These are phyloP conservation scores for Eucalyptus viminalis DNA, from an alignment of 345 rosid species.

Conservation along the genomic window DNA sequence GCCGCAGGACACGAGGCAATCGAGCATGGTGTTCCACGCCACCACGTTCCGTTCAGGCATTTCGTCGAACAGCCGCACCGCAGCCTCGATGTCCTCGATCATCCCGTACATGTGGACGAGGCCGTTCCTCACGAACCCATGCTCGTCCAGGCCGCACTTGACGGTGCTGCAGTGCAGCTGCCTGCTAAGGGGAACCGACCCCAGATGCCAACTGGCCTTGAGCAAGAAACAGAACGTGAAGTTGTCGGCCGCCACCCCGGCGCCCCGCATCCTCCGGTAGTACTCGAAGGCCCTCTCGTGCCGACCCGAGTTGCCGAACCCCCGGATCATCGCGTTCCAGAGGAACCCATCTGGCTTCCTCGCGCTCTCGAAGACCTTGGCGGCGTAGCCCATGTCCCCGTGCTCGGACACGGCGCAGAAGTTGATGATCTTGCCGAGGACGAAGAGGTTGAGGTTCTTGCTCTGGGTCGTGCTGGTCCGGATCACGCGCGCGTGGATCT, in stretches of 20 bases:
- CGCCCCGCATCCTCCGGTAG: conserved; percentile 11
- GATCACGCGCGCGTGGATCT: conserved; percentile 16
- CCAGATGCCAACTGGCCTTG: conserved; percentile 22
- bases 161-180: conserved; percentile 26
- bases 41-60: conserved; percentile 12
- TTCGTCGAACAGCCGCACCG: conserved; percentile 19
- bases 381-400: conserved; percentile 24
- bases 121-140: conserved; percentile 18
- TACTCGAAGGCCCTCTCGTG: conserved; percentile 5
- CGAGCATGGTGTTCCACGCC: conserved; percentile 21
- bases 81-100: conserved; percentile 2
- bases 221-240: conserved; percentile 31
- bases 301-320: conserved; percentile 6
- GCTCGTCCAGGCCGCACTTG: conserved; percentile 17
- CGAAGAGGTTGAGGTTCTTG: conserved; percentile 4
- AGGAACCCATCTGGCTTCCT: conserved; percentile 30
- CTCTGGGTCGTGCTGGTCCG: conserved; percentile 3
- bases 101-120: conserved; percentile 22
- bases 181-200: conserved; percentile 1
- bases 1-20: conserved; percentile 5
- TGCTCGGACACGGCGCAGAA: conserved; percentile 22
- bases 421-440: conserved; percentile 11
- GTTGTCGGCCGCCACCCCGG: conserved; percentile 15
- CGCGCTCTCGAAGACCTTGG: conserved; percentile 6
- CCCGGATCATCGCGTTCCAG: conserved; percentile 34